Conservation (phyloP, 2,329 filamentous ascomycete genomes). For the Biscogniauxia marginata region DNA sequence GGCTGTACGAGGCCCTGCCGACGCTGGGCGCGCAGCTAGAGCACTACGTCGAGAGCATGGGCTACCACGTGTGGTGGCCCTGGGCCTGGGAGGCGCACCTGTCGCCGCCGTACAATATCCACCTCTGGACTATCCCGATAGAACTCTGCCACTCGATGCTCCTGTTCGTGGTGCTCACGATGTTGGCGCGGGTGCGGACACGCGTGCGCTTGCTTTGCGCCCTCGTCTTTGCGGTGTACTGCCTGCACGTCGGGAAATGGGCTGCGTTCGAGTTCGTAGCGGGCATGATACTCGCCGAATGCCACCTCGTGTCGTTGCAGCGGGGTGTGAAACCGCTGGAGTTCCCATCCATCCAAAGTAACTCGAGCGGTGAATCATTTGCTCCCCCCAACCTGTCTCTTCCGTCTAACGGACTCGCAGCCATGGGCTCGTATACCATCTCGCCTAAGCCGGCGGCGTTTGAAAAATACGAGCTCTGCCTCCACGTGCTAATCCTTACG, state of each 20-base stretch:
- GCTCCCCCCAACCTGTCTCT: background rate
- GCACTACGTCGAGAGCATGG: conserved; percentile 28
- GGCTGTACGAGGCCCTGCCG: conserved; percentile 6
- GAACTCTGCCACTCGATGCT: conserved; percentile 47
- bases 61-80: conserved; percentile 23
- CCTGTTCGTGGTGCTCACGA: conserved; percentile 40
- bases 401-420: background rate
- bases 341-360: background rate
- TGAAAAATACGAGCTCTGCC: background rate
- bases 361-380: background rate
- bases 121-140: conserved; percentile 50
- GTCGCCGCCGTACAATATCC: conserved; percentile 37
- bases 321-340: background rate
- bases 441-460: background rate
- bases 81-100: conserved; percentile 32
- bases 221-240: conserved; percentile 38
- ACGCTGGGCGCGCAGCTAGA: conserved; percentile 25
- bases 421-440: background rate
- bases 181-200: conserved; percentile 34
- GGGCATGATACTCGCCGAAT: conserved; percentile 46
- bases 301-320: conserved; percentile 37
- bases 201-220: conserved; percentile 31
- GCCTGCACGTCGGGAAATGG: conserved; percentile 39
- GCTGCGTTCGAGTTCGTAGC: conserved; percentile 46
- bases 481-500: conserved; percentile 29